Evolutionary conservation across 495 filamentous ascomycete genomes (phyloP), one percentile per base, ranked within the genome.

Genomic region (Melanomma pulvis-pyrius): DNA sequence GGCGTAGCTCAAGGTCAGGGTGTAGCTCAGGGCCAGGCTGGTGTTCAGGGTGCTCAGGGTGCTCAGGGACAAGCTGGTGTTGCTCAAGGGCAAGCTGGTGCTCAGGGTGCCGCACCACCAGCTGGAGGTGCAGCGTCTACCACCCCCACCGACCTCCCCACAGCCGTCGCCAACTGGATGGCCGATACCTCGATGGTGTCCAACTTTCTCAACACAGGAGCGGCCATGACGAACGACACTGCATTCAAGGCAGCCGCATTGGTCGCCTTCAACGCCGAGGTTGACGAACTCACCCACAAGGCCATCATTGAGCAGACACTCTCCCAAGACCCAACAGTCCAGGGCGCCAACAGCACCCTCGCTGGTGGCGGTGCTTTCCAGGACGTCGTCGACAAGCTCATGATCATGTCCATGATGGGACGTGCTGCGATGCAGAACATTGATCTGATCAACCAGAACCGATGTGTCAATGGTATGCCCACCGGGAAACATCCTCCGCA

Each of bases 361-460:
- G 62, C 56, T 19, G 56, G 28, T 21, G 67, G 67, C 19, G 61
- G 63, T 44, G 54, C 54, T 19, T 70, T 70, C 67, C 61, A 65
- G 56, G 65, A 63, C 50, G 67, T 70, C 24, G 67, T 70, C 53
- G 51, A 65, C 62, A 70, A 70, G 54, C 62, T 70, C 48, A 55
- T 61, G 67, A 24, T 61, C 26, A 70, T 70, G 67, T 66, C 62
- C 12, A 21, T 59, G 24, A 54, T 61, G 62, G 67, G 67, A 17
- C 53, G 48, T 22, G 67, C 56, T 25, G 47, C 65, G 4, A 32
- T 61, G 28, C 34, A 30, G 12, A 66, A 66, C 28, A 70, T 70
- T 41, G 62, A 70, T 34, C 26, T 61, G 61, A 70, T 66, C 57
- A 65, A 61, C 57, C 54, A 65, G 55, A 66, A 65, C 67, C 61